Evolutionary conservation across 2,329 filamentous ascomycete species (phyloP).

Genomic region (Clonostachys byssicola): DNA sequence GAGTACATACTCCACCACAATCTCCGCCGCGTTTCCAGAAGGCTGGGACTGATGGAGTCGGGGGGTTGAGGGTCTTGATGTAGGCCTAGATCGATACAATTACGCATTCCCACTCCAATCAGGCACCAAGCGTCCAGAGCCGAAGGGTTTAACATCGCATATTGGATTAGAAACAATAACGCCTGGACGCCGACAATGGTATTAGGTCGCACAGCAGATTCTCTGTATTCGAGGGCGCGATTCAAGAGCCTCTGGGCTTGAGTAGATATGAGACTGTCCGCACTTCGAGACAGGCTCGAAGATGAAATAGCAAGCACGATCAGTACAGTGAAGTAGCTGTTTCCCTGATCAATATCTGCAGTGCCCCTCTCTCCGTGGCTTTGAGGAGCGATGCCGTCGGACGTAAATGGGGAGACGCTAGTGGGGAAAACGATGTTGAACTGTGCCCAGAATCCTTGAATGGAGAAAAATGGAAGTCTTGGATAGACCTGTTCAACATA

Average conservation of each 20-base stretch:
- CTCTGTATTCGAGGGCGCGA: constrained; percentile 11
- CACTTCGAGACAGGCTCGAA: constrained; percentile 14
- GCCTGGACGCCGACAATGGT: constrained; percentile 15
- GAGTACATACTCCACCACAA: constrained; percentile 19
- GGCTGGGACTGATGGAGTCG: constrained; percentile 6
- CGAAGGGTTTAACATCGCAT: constrained; percentile 14
- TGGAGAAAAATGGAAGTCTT: constrained; percentile 14
- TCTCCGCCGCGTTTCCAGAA: constrained; percentile 12
- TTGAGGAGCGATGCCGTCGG: not conserved
- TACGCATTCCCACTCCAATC: constrained; percentile 14
- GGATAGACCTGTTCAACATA: constrained; percentile 15
- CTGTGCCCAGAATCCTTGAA: constrained; percentile 15
- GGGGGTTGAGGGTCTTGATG: constrained; percentile 14
- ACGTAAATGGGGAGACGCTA: no score
- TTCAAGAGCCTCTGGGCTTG: constrained; percentile 13
- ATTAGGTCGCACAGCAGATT: constrained; percentile 13
- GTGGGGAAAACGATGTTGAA: constrained; percentile 11
- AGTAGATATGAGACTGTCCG: constrained; percentile 12
- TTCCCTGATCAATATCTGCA: constrained; percentile 4
- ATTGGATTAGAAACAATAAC: constrained; percentile 14
- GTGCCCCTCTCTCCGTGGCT: not conserved
- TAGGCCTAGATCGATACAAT: constrained; percentile 12
- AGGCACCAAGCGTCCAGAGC: constrained; percentile 14
- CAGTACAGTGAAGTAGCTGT: constrained; percentile 13
- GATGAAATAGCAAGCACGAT: constrained; percentile 13